These are phyloP conservation scores for Mortierella alpina DNA, from an alignment of 192 early-diverging fungal genomes.

Conservation along the genomic window DNA sequence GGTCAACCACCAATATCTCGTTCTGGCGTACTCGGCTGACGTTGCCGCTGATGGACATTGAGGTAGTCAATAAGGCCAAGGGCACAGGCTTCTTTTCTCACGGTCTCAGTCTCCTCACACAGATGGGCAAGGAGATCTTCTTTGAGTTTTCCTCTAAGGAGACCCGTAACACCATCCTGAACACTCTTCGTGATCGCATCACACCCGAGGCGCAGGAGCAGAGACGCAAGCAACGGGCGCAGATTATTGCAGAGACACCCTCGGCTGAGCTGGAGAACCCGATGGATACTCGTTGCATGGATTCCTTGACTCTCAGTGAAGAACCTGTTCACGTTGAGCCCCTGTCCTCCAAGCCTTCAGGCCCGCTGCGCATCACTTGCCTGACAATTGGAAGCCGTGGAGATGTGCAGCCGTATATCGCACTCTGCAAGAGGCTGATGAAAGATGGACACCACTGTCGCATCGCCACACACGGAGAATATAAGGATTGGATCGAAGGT, in stretches of 20 bases:
- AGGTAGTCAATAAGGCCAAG: conserved; percentile 48
- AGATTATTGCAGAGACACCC: conserved; percentile 33
- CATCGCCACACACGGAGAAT: conserved; percentile 77
- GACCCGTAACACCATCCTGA: conserved; percentile 40
- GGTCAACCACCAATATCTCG: no score
- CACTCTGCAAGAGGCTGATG: conserved; percentile 73
- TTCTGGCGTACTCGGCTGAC: no score
- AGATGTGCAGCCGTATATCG: conserved; percentile 80
- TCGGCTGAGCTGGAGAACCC: conserved; percentile 40
- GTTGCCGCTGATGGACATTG: conserved; percentile 60
- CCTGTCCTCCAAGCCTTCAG: conserved; percentile 44
- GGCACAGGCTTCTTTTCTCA: conserved; percentile 55
- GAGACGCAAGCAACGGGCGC: conserved; percentile 22
- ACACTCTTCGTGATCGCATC: conserved; percentile 29
- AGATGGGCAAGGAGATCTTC: conserved; percentile 61
- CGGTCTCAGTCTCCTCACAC: conserved; percentile 57
- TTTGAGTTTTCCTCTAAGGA: conserved; percentile 65
- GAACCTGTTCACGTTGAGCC: conserved; percentile 46
- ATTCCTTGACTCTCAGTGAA: conserved; percentile 40
- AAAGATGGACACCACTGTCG: conserved; percentile 71
- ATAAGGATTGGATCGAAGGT: conserved; percentile 69
- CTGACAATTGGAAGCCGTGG: conserved; percentile 81
- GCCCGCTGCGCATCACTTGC: conserved; percentile 70
- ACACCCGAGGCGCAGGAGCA: conserved; percentile 29
- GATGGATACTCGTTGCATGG: conserved; percentile 25